phyloP scores from a whole-genome alignment of 371 early-diverging fungal genomes.

The Mucor piriformis region DNA sequence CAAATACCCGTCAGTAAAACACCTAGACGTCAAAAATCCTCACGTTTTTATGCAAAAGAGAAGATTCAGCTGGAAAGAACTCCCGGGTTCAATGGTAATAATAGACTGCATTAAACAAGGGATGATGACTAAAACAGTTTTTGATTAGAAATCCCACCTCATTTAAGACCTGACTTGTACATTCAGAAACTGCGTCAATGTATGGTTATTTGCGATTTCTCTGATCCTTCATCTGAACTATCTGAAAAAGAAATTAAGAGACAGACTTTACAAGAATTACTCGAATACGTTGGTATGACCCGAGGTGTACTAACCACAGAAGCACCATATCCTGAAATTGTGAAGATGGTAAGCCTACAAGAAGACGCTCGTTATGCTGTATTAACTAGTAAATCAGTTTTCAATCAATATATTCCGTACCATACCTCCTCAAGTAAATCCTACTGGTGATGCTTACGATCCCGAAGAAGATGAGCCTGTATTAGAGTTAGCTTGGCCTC shows the following conservation, averaged over 20 bases:
- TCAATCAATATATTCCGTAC: slow-evolving; percentile 91
- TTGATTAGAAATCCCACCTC: slow-evolving; percentile 68
- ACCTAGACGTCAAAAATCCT: slow-evolving; percentile 85
- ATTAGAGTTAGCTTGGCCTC: slow-evolving; percentile 95
- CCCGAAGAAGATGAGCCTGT: slow-evolving; percentile 98
- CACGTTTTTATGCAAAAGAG: slow-evolving; percentile 85
- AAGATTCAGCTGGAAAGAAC: slow-evolving; percentile 81
- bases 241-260: slow-evolving; percentile 95
- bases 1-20: slow-evolving; percentile 80
- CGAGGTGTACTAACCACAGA: slow-evolving; percentile 86
- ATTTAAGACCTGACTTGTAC: slow-evolving; percentile 79
- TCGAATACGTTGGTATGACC: slow-evolving; percentile 89
- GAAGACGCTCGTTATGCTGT: neutral
- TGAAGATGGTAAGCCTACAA: slow-evolving; percentile 77
- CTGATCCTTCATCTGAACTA: slow-evolving; percentile 82
- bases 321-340: slow-evolving; percentile 85
- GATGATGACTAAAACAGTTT: neutral
- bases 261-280: slow-evolving; percentile 84
- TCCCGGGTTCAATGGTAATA: slow-evolving; percentile 74
- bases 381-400: slow-evolving; percentile 57
- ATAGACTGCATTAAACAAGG: neutral
- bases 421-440: slow-evolving; percentile 94
- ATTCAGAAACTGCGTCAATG: slow-evolving; percentile 92
- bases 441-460: slow-evolving; percentile 94
- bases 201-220: slow-evolving; percentile 91